These are phyloP conservation scores for Castanospermum australe DNA, from an alignment of 306 rosid genomes.

Conservation along the genomic window DNA sequence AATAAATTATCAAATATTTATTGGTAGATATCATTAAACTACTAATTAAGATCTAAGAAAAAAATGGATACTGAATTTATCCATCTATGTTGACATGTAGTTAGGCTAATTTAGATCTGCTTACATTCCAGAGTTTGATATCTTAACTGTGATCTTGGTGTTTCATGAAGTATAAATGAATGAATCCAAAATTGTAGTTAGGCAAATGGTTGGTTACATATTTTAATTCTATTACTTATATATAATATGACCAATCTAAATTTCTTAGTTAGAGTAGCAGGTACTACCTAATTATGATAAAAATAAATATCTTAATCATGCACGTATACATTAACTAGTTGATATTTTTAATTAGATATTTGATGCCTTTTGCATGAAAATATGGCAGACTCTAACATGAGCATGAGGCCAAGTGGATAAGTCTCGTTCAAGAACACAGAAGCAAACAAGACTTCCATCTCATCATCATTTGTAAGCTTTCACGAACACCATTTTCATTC, in stretches of 20 bases:
- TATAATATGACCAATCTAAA: neutral
- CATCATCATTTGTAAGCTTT: neutral
- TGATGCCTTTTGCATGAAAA: neutral
- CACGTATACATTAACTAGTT: neutral
- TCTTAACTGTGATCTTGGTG: neutral
- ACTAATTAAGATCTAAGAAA: too few relatives aligned
- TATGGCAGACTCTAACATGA: neutral
- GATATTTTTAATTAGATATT: too few relatives aligned
- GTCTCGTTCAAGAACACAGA: slow-evolving; percentile 17
- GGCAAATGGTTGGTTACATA: too few relatives aligned
- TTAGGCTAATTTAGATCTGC: neutral
- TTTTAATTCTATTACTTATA: too few relatives aligned
- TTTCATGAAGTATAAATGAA: too few relatives aligned
- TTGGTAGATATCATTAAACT: too few relatives aligned
- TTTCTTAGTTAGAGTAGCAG: neutral
- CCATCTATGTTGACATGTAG: neutral
- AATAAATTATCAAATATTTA: too few relatives aligned
- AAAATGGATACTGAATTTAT: too few relatives aligned
- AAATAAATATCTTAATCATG: neutral
- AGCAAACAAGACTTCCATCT: slow-evolving; percentile 25
- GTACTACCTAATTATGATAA: too few relatives aligned
- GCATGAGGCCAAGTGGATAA: neutral
- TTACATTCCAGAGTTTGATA: neutral
- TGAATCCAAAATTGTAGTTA: too few relatives aligned
- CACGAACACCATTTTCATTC: neutral